Base-by-base conservation (phyloP, 176 grass and related monocot genomes). In the Otatea glauca region DNA sequence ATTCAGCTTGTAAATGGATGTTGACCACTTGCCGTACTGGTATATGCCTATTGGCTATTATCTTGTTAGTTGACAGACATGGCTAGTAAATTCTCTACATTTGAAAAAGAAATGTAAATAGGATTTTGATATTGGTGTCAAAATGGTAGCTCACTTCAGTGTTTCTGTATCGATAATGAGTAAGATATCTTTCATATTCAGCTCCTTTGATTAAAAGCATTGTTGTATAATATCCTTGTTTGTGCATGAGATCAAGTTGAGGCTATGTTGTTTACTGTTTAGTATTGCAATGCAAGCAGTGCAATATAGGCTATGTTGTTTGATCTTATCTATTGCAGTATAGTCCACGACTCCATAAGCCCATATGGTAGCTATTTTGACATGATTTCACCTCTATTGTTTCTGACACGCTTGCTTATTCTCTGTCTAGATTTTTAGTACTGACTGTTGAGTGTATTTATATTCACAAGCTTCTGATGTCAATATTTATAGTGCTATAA, bases 351-450 rank as follows among this genome's bases (percentile, higher is more conserved):
- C 70, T 27, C 32, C 70, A 41, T 25, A 20, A 20, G 24, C 20
- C 32, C 70, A 53, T 25, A 20, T 20, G 24, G 42, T 84, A 84
- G 32, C 32, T 75, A 24, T 51, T 83, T 83, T 41, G 18, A 21
- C 18, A 84, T 65, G 14, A 74, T 44, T 44, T 68, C 10, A 39
- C 37, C 24, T 86, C 11, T 55, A 15, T 74, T 81, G 47, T 29
- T 79, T 6, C 2, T 72, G 3, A 20, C 56, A 62, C 25, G 12
- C 48, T 77, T 66, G 76, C 59, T 47, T 78, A 18, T 77, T 64
- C 58, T 44, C 11, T 29, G 9, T 42, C 7, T 20, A 37, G 14
- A 73, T 25, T 80, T 85, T 15, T 55, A 20, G 14, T 76, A 76
- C 34, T 27, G 32, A 41, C 20, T n/a, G 16, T 23, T n/a, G 47